A percentile compares a stretch with the other conserved stretches of the same genome.
Conservation (phyloP, 192 early-diverging fungal genomes). For the Coemansia umbellata region DNA sequence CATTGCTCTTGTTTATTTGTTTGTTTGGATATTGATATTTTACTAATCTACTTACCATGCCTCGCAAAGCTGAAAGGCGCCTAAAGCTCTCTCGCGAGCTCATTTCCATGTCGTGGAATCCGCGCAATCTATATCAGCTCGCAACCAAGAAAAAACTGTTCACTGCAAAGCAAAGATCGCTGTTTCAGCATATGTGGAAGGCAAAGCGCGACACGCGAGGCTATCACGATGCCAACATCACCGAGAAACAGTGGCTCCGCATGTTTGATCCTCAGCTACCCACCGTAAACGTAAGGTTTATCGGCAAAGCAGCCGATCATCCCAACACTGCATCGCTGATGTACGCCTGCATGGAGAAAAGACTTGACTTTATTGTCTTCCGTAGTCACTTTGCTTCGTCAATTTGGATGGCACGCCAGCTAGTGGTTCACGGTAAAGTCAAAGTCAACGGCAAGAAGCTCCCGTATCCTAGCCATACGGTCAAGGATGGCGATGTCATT, state of each 20-base stretch:
- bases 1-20: too few relatives aligned
- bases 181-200: constrained; percentile 93
- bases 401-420: constrained; percentile 78
- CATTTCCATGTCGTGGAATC: constrained; percentile 94
- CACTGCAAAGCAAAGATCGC: constrained; percentile 54
- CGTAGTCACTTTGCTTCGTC: constrained; percentile 85
- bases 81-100: constrained; percentile 58
- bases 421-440: constrained; percentile 84
- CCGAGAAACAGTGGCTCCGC: constrained; percentile 74
- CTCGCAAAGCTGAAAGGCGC: constrained; percentile 30
- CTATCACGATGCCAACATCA: constrained; percentile 91
- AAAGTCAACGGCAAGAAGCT: constrained; percentile 86
- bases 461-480: constrained; percentile 67
- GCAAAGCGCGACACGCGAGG: constrained; percentile 88
- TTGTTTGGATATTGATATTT: too few relatives aligned
- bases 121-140: constrained; percentile 86
- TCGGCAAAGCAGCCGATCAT: constrained; percentile 42
- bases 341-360: constrained; percentile 84
- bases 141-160: constrained; percentile 50
- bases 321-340: constrained; percentile 71
- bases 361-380: constrained; percentile 92
- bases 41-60: too few relatives aligned
- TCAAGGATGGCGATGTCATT: constrained; percentile 85
- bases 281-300: constrained; percentile 56
- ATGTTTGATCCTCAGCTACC: constrained; percentile 72